Percentiles rank a stretch among this genome's conserved stretches.
Conservation (phyloP, 2,329 filamentous ascomycete species). For the Xylariaceae sp. region DNA sequence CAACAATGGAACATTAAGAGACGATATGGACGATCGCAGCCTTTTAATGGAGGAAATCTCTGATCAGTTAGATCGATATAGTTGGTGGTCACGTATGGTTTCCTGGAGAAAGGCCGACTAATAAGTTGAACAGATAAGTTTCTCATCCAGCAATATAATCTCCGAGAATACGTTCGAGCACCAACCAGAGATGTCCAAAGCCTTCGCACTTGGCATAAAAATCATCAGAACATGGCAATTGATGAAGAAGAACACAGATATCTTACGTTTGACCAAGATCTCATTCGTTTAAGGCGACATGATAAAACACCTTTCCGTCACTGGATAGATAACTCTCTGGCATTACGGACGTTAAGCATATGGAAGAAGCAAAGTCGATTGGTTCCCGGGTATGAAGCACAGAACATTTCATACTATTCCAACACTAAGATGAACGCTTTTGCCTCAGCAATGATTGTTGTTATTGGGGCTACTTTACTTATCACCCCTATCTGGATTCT, state of each 20-base stretch:
- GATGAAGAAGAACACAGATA: slow-evolving; percentile 26
- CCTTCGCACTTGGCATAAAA: slow-evolving; percentile 33
- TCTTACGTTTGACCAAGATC: slow-evolving; percentile 32
- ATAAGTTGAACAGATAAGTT: slow-evolving; percentile 32
- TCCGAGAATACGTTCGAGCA: slow-evolving; percentile 28
- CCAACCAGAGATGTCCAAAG: slow-evolving; percentile 36
- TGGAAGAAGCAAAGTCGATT: slow-evolving; percentile 20
- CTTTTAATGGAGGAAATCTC: slow-evolving; percentile 27
- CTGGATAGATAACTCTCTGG: slow-evolving; percentile 24
- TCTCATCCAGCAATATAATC: slow-evolving; percentile 33
- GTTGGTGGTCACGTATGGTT: too few relatives aligned
- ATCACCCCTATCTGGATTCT: slow-evolving; percentile 46
- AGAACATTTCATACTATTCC: slow-evolving; percentile 24
- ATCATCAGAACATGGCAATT: slow-evolving; percentile 25
- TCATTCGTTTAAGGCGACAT: slow-evolving; percentile 25
- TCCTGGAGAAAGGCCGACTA: too few relatives aligned
- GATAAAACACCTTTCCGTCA: slow-evolving; percentile 25
- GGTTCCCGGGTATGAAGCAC: slow-evolving; percentile 4
- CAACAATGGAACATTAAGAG: slow-evolving; percentile 40
- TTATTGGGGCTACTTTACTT: slow-evolving; percentile 40
- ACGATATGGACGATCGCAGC: slow-evolving; percentile 33
- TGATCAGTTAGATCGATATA: slow-evolving; percentile 34
- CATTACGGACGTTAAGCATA: slow-evolving; percentile 20
- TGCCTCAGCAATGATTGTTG: slow-evolving; percentile 33
- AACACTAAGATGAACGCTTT: slow-evolving; percentile 34